These are phyloP conservation scores for Davidsoniella virescens DNA, from an alignment of 2,329 filamentous ascomycete genomes.

Conservation along the genomic window DNA sequence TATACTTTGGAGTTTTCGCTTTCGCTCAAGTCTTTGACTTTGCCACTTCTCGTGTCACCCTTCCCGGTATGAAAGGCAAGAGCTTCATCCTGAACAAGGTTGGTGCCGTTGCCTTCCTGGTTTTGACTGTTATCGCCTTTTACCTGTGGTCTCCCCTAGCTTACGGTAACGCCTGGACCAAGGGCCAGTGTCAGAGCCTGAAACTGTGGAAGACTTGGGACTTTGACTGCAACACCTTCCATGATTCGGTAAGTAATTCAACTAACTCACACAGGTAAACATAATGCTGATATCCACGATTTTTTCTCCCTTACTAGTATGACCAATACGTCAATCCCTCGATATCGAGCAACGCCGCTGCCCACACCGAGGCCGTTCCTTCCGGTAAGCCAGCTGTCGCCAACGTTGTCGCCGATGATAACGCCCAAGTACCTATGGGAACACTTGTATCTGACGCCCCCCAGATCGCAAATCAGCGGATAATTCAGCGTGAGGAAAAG, in stretches of 20 bases:
- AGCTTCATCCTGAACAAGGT: slow-evolving; percentile 58
- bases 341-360: slow-evolving; percentile 12
- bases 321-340: slow-evolving; percentile 27
- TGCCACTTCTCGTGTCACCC: slow-evolving; percentile 52
- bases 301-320: slow-evolving; percentile 24
- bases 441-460: slow-evolving; percentile 31
- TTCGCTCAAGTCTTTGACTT: slow-evolving; percentile 87
- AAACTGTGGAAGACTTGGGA: slow-evolving; percentile 88
- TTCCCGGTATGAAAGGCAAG: slow-evolving; percentile 46
- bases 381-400: slow-evolving; percentile 18
- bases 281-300: neutral
- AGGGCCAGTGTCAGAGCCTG: slow-evolving; percentile 65
- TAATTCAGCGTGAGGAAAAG: slow-evolving; percentile 53
- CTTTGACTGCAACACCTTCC: slow-evolving; percentile 94
- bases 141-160: slow-evolving; percentile 72
- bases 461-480: slow-evolving; percentile 29
- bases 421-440: slow-evolving; percentile 8
- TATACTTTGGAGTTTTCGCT: slow-evolving; percentile 86
- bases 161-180: slow-evolving; percentile 91
- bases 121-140: slow-evolving; percentile 60
- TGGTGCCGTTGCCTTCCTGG: slow-evolving; percentile 59
- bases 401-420: slow-evolving; percentile 17
- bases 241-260: slow-evolving; percentile 57
- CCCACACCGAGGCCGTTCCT: slow-evolving; percentile 2
- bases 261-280: neutral